These are phyloP conservation scores for Penicillium robsamsonii DNA, from an alignment of 495 filamentous ascomycete species.

Conservation along the genomic window DNA sequence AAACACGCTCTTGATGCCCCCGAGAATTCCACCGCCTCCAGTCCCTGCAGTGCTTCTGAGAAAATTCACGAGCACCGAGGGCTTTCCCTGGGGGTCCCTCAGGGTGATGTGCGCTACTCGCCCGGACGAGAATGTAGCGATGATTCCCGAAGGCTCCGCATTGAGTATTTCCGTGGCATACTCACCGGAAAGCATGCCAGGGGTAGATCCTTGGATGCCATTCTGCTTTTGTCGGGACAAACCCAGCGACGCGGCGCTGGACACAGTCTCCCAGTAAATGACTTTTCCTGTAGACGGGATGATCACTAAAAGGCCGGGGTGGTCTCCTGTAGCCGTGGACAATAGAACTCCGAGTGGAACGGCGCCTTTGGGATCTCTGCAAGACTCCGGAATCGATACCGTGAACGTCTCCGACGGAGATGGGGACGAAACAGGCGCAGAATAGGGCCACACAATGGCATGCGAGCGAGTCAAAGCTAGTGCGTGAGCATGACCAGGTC, in stretches of 20 bases:
- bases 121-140: conserved; percentile 79
- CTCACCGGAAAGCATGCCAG: conserved; percentile 75
- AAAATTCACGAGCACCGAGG: conserved; percentile 70
- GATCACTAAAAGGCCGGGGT: conserved; percentile 81
- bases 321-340: conserved; percentile 65
- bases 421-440: conserved; percentile 46
- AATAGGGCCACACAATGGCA: conserved; percentile 89
- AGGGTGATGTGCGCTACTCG: conserved; percentile 81
- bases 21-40: conserved; percentile 62
- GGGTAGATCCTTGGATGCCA: conserved; percentile 70
- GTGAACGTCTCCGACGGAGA: conserved; percentile 67
- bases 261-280: conserved; percentile 92
- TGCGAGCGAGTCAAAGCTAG: conserved; percentile 74
- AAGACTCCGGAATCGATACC: conserved; percentile 73
- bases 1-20: conserved; percentile 70
- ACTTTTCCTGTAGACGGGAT: conserved; percentile 80
- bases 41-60: conserved; percentile 57
- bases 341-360: conserved; percentile 81
- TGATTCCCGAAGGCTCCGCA: conserved; percentile 80
- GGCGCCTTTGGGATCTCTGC: conserved; percentile 58
- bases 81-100: conserved; percentile 80
- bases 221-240: conserved; percentile 72
- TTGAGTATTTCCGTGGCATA: conserved; percentile 71
- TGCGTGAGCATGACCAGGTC: conserved; percentile 66
- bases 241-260: conserved; percentile 72